Evolutionary conservation across 2,329 filamentous ascomycete genomes (phyloP), one percentile per base, ranked within the genome.

Genomic region (Remersonia thermophila): DNA sequence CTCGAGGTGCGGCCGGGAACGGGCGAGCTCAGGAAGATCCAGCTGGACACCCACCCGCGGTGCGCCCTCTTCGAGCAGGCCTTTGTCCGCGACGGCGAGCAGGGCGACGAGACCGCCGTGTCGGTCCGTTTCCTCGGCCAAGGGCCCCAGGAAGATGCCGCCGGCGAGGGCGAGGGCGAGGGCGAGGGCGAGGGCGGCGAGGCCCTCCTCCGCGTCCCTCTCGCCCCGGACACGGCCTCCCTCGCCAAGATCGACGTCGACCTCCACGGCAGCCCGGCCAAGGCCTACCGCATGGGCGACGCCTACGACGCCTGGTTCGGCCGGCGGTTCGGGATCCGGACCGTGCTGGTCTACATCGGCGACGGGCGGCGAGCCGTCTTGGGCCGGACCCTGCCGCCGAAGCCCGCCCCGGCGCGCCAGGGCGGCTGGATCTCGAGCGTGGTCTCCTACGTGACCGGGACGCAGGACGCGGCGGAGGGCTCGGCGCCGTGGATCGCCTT

Each of bases 281-380:
- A 55, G 9, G 77, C 67, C 1, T 80, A 75, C 51, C 65, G 74
- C 34, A 80, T 85, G 75, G 75, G 73, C 3, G 48, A 59, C 2
- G 38, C 55, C 18, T 76, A 71, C 49, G 72, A 77, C 44, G 55
- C 56, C 16, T 86, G 81, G 77, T 83, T 87, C 59, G 72, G 71
- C 12, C 61, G 64, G 14, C 69, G 74, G 42, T 73, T 85, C 29
- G 78, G 78, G 6, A 79, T 75, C 50, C 55, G 61, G 4, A 68
- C 73, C 1, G 57, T 71, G 1, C 62, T 86, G 4, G 62, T 77
- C 3, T 83, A 80, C 53, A 69, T 85, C 27, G 80, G 80, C 7
- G 59, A 67, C 25, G 69, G 72, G 32, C 63, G 61, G 17, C 66
- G 80, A 10, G 59, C 62, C 2, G 71, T 84, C 0, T 60, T 84